phyloP scores from a whole-genome alignment of 257 asterid genomes.

The Capsicum pubescens region DNA sequence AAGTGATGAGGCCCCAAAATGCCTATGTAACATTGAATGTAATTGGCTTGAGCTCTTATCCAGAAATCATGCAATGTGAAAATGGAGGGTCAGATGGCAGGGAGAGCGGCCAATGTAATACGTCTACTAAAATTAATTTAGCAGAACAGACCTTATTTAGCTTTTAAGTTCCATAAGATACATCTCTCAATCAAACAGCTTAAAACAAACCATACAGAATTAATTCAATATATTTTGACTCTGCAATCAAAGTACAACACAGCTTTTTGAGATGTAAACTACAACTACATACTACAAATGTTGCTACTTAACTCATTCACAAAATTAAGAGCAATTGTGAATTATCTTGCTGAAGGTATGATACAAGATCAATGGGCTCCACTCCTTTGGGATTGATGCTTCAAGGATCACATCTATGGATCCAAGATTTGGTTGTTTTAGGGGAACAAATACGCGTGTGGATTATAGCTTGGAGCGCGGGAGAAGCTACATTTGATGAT shows the following conservation, averaged over 20 bases:
- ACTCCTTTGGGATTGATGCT: too few relatives aligned
- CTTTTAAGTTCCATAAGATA: not conserved
- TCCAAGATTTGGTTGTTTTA: too few relatives aligned
- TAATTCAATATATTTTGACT: not conserved
- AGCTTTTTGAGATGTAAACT: not conserved
- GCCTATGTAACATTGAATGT: not conserved
- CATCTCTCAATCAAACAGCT: not conserved
- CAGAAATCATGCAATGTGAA: constrained; percentile 7
- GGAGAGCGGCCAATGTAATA: not conserved
- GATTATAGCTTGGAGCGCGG: too few relatives aligned
- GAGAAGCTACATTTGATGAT: too few relatives aligned
- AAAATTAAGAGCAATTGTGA: not conserved
- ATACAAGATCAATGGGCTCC: too few relatives aligned
- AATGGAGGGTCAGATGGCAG: constrained; percentile 6
- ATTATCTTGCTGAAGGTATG: not conserved
- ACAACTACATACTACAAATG: not conserved
- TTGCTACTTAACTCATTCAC: not conserved
- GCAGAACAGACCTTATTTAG: not conserved
- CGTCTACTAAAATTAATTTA: not conserved
- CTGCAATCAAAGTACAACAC: constrained; percentile 25
- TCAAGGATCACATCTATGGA: too few relatives aligned
- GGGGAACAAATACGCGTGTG: too few relatives aligned
- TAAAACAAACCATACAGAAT: not conserved
- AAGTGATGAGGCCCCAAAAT: not conserved
- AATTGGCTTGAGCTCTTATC: not conserved